These are phyloP conservation scores for Globisporangium polare DNA, from an alignment of 352 stramenopile species.

Conservation along the genomic window DNA sequence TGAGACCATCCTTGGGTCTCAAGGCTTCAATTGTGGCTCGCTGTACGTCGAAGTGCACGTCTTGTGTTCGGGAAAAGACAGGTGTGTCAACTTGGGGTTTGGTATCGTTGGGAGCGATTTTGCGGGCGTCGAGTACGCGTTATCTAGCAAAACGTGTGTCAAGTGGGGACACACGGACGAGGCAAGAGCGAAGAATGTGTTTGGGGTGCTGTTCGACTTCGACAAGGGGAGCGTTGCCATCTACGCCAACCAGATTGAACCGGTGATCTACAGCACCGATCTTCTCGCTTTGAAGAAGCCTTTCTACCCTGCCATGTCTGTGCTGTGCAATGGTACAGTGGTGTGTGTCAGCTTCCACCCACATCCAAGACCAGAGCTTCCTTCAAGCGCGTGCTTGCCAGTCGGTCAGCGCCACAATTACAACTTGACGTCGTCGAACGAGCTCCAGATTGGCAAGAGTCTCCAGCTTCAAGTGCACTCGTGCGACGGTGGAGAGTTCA, in stretches of 20 bases:
- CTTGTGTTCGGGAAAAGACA: conserved; percentile 42
- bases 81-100: conserved; percentile 43
- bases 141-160: conserved; percentile 30
- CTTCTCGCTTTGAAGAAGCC: conserved; percentile 27
- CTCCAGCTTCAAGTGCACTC: conserved; percentile 61
- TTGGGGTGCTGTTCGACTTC: conserved; percentile 84
- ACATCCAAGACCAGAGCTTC: conserved; percentile 41
- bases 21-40: conserved; percentile 43
- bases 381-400: conserved; percentile 30
- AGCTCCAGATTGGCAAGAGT: conserved; percentile 68
- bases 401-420: conserved; percentile 35
- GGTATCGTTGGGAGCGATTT: conserved; percentile 47
- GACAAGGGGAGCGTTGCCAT: conserved; percentile 48
- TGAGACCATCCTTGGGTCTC: conserved; percentile 53
- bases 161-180: conserved; percentile 38
- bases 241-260: conserved; percentile 45
- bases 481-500: conserved; percentile 83
- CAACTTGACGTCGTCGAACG: conserved; percentile 43
- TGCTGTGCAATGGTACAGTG: conserved; percentile 64
- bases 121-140: conserved; percentile 13
- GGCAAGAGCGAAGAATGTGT: conserved; percentile 26
- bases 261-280: conserved; percentile 32
- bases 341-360: conserved; percentile 74
- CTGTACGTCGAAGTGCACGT: conserved; percentile 65
- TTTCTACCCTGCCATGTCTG: conserved; percentile 54